phyloP scores from a whole-genome alignment of 2,329 filamentous ascomycete genomes.

The Botrytis fragariae region DNA sequence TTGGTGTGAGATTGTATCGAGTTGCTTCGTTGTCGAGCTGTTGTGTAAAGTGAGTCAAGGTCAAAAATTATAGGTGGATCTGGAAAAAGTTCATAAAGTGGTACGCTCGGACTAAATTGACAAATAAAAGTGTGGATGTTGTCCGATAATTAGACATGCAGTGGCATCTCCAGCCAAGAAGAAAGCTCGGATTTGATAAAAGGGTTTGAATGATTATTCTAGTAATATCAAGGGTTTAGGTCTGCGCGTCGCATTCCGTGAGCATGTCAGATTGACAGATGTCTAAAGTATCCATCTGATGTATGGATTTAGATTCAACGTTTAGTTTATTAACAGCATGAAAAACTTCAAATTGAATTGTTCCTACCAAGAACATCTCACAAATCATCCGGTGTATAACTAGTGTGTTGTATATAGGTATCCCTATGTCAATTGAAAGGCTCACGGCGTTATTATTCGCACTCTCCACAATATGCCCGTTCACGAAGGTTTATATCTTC shows the following conservation, averaged over 20 bases:
- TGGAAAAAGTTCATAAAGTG: conserved; percentile 7
- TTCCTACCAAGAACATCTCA: neutral
- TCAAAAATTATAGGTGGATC: conserved; percentile 15
- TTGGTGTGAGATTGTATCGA: neutral
- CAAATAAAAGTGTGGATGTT: neutral
- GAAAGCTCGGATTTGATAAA: neutral
- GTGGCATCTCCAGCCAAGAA: neutral
- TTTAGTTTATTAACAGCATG: neutral
- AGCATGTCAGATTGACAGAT: neutral
- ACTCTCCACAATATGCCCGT: neutral
- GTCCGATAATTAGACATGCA: neutral
- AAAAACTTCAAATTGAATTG: neutral
- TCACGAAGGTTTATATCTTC: neutral
- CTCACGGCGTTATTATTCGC: neutral
- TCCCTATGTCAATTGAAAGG: neutral
- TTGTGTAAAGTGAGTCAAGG: conserved; percentile 21
- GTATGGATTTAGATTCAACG: neutral
- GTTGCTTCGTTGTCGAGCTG: conserved; percentile 16
- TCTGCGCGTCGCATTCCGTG: neutral
- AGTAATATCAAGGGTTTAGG: neutral
- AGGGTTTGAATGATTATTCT: neutral
- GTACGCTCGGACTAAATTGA: conserved; percentile 4
- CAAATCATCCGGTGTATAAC: neutral
- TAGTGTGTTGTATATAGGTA: neutral
- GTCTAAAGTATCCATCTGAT: neutral